phyloP scores from a whole-genome alignment of 768 basidiomycete species.

The Cystobasidium onofrii region DNA sequence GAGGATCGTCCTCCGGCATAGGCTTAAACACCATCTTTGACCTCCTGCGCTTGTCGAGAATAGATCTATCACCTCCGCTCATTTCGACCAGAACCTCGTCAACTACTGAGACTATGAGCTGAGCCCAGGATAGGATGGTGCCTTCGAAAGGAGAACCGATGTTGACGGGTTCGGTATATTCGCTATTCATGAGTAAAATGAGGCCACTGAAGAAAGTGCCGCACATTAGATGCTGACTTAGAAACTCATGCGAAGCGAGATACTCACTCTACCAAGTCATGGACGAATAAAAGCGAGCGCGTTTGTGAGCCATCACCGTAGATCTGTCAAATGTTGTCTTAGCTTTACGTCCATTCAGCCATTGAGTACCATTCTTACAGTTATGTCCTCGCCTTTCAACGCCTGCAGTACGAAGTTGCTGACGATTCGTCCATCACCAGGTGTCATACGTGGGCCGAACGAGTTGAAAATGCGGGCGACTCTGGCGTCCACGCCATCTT shows the following conservation, averaged over 20 bases:
- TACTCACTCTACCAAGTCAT: slow-evolving; percentile 94
- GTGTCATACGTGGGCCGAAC: slow-evolving; percentile 58
- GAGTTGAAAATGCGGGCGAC: slow-evolving; percentile 99
- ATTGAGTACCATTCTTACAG: slow-evolving; percentile 56
- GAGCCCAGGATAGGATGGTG: slow-evolving; percentile 87
- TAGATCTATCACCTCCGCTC: not conserved
- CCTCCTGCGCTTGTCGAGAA: slow-evolving; percentile 44
- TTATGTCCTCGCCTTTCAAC: slow-evolving; percentile 90
- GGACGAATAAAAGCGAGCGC: slow-evolving; percentile 68
- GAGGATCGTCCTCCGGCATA: slow-evolving; percentile 78
- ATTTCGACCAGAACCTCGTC: slow-evolving; percentile 76
- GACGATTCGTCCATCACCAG: slow-evolving; percentile 89
- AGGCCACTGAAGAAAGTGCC: not conserved
- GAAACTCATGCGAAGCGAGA: slow-evolving; percentile 49
- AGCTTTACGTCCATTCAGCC: not conserved
- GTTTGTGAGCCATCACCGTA: slow-evolving; percentile 43
- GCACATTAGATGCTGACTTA: not conserved
- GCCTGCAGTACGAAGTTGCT: slow-evolving; percentile 99
- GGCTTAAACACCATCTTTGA: slow-evolving; percentile 63
- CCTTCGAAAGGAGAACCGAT: slow-evolving; percentile 94
- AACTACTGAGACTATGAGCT: slow-evolving; percentile 82
- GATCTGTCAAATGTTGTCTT: slow-evolving; percentile 48
- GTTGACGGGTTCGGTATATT: slow-evolving; percentile 89
- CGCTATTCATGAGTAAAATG: slow-evolving; percentile 66
- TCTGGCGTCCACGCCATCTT: slow-evolving; percentile 89